These are phyloP conservation scores for Poa annua DNA, from an alignment of 176 grass and related monocot species.

Conservation along the genomic window DNA sequence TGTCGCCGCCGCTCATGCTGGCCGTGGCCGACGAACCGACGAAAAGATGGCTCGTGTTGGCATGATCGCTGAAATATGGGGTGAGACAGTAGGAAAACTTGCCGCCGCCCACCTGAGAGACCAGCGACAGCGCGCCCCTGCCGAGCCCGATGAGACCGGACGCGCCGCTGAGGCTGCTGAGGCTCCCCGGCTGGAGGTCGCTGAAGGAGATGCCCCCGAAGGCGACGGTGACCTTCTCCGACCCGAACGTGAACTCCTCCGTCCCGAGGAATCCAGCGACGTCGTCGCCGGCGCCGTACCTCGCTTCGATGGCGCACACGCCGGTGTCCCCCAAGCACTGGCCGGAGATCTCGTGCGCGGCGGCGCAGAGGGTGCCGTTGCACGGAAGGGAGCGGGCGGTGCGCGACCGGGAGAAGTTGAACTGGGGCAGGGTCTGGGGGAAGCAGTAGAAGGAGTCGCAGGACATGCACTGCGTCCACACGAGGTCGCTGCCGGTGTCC, in stretches of 20 bases:
- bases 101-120: no score
- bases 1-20: background rate
- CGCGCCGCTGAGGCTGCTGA: no score
- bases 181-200: background rate
- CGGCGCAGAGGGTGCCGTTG: background rate
- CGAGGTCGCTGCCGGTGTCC: slow-evolving; percentile 4
- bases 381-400: background rate
- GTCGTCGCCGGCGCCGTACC: background rate
- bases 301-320: background rate
- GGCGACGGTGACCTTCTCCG: background rate
- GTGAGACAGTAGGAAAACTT: no score
- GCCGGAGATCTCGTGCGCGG: background rate
- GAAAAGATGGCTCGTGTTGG: slow-evolving; percentile 17
- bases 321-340: background rate
- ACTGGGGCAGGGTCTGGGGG: background rate
- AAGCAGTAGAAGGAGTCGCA: background rate
- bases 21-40: background rate
- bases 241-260: slow-evolving; percentile 10
- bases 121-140: no score
- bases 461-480: slow-evolving; percentile 1
- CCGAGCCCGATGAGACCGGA: no score
- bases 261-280: background rate
- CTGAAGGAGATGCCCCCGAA: slow-evolving; percentile 10
- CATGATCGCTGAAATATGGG: background rate
- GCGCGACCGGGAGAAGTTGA: slow-evolving; percentile 19